These are phyloP conservation scores for Russula ochroleuca DNA, from an alignment of 768 basidiomycete species.

Conservation along the genomic window DNA sequence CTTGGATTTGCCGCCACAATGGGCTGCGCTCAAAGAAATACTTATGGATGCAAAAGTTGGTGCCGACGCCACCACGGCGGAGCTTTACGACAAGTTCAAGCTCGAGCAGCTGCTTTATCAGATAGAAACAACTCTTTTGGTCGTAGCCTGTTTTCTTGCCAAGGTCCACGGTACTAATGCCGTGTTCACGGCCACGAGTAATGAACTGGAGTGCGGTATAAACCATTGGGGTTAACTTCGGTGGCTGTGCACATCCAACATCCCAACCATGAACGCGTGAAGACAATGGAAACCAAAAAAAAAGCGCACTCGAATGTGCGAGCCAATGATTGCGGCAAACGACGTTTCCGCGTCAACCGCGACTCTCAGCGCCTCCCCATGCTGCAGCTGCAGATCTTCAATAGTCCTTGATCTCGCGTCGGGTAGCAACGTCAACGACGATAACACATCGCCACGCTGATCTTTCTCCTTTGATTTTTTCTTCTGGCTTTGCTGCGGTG, in stretches of 20 bases:
- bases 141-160: slow-evolving; percentile 78
- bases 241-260: slow-evolving; percentile 44
- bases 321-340: slow-evolving; percentile 78
- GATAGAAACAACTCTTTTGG: slow-evolving; percentile 86
- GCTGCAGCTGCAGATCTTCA: slow-evolving; percentile 50
- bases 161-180: slow-evolving; percentile 73
- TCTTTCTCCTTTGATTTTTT: slow-evolving; percentile 55
- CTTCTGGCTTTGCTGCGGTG: slow-evolving; percentile 57
- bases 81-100: slow-evolving; percentile 74
- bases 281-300: background rate
- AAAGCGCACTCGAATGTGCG: slow-evolving; percentile 68
- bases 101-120: slow-evolving; percentile 69
- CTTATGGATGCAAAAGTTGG: slow-evolving; percentile 75
- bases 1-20: slow-evolving; percentile 71
- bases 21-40: slow-evolving; percentile 76
- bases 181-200: slow-evolving; percentile 72
- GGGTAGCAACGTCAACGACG: slow-evolving; percentile 47
- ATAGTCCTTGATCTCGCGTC: slow-evolving; percentile 55
- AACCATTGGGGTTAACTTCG: slow-evolving; percentile 80
- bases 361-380: slow-evolving; percentile 64
- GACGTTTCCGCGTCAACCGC: slow-evolving; percentile 70
- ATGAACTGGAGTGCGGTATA: slow-evolving; percentile 81
- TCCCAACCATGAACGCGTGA: slow-evolving; percentile 21
- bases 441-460: slow-evolving; percentile 43
- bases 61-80: slow-evolving; percentile 70